Percentiles rank a stretch among this genome's conserved stretches.
Conservation (phyloP, 2,329 filamentous ascomycete species). For the Cytospora leucostoma region DNA sequence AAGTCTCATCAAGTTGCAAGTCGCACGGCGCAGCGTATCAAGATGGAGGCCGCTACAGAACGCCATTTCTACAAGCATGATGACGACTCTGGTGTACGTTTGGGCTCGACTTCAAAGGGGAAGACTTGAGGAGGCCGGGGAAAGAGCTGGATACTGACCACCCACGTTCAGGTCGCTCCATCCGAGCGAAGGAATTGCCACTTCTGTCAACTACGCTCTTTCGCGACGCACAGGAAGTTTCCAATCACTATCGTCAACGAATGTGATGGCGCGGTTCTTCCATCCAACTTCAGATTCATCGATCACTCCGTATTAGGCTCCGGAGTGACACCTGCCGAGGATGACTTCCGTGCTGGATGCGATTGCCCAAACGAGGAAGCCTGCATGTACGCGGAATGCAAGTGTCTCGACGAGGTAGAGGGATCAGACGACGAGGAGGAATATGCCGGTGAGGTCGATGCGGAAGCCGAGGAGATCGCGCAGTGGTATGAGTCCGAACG, state of each 20-base stretch:
- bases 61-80: slow-evolving; percentile 55
- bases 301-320: slow-evolving; percentile 58
- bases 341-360: slow-evolving; percentile 69
- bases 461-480: slow-evolving; percentile 33
- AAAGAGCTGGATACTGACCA: slow-evolving; percentile 28
- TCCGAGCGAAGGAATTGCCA: slow-evolving; percentile 47
- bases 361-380: slow-evolving; percentile 61
- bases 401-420: slow-evolving; percentile 61
- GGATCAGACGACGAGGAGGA: slow-evolving; percentile 59
- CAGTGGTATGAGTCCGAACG: slow-evolving; percentile 25
- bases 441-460: slow-evolving; percentile 48
- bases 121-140: slow-evolving; percentile 9
- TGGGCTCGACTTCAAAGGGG: neutral
- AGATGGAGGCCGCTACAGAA: slow-evolving; percentile 49
- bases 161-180: slow-evolving; percentile 5
- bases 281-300: slow-evolving; percentile 70
- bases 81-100: slow-evolving; percentile 35
- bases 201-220: slow-evolving; percentile 61
- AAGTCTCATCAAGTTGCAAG: neutral
- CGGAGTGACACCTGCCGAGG: slow-evolving; percentile 61
- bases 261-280: slow-evolving; percentile 54
- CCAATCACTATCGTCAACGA: slow-evolving; percentile 68
- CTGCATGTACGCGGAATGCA: slow-evolving; percentile 69
- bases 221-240: slow-evolving; percentile 48
- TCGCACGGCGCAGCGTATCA: neutral